A percentile compares a stretch with the other conserved stretches of the same genome.
These are phyloP conservation scores for Cadophora sp. DNA, from an alignment of 2,329 filamentous ascomycete genomes.

Conservation along the genomic window DNA sequence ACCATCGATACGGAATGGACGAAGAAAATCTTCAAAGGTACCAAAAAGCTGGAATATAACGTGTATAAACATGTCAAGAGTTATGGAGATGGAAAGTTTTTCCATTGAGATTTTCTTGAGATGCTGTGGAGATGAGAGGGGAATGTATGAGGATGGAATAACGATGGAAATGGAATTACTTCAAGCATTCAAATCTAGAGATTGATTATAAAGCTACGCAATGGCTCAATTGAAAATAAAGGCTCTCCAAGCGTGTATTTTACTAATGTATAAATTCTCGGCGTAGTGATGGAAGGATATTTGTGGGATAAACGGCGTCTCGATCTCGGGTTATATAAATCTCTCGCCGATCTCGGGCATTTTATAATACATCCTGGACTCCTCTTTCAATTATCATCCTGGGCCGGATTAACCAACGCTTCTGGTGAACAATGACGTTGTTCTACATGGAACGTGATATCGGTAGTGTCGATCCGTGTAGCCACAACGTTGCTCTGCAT, in stretches of 20 bases:
- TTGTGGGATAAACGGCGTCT: too few species aligned
- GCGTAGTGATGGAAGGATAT: too few species aligned
- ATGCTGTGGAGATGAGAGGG: too few species aligned
- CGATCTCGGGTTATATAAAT: background rate
- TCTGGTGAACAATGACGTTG: slow-evolving; percentile 7
- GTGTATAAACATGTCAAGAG: background rate
- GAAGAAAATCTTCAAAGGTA: background rate
- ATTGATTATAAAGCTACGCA: too few species aligned
- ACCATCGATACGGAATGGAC: background rate
- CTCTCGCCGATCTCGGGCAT: background rate
- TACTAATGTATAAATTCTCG: too few species aligned
- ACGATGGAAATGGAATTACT: too few species aligned
- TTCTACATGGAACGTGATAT: slow-evolving; percentile 4
- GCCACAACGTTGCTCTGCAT: slow-evolving; percentile 9
- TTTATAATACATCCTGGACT: background rate
- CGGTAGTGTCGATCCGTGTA: slow-evolving; percentile 8
- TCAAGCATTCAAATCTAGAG: too few species aligned
- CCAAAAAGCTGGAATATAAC: background rate
- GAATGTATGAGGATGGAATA: too few species aligned
- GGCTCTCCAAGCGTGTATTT: too few species aligned
- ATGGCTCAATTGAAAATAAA: too few species aligned
- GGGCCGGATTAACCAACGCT: too few species aligned
- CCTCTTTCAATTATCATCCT: background rate
- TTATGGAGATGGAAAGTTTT: slow-evolving; percentile 8
- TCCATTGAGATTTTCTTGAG: background rate